A percentile compares a stretch with the other conserved stretches of the same genome.
phyloP scores from a whole-genome alignment of 148 eudicot genomes.

The Heliamphora exappendiculata region DNA sequence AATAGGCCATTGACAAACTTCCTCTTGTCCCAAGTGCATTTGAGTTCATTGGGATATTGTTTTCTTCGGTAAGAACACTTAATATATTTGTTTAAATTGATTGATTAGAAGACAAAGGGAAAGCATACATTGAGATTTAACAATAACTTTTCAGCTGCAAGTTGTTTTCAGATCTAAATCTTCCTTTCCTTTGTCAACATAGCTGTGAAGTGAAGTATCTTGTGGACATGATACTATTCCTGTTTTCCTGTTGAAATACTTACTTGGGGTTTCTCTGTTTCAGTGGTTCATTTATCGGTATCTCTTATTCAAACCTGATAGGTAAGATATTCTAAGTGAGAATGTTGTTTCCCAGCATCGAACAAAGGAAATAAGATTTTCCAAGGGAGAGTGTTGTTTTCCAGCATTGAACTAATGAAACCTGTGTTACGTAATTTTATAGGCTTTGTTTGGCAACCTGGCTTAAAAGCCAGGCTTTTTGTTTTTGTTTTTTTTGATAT shows the following conservation, averaged over 20 bases:
- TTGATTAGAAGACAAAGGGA: neutral
- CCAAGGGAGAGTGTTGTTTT: too few species aligned
- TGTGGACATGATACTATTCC: neutral
- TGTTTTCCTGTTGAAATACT: constrained; percentile 11
- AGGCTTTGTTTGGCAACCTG: too few species aligned
- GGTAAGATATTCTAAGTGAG: constrained; percentile 36
- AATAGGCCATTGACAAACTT: constrained; percentile 86
- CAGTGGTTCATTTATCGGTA: constrained; percentile 94
- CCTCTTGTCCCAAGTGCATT: constrained; percentile 67
- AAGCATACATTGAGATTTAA: neutral
- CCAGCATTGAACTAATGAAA: too few species aligned
- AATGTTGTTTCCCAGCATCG: neutral
- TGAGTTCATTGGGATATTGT: constrained; percentile 73
- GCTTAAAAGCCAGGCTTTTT: too few species aligned
- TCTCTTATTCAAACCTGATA: constrained; percentile 91
- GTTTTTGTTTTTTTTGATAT: too few species aligned
- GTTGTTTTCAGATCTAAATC: neutral
- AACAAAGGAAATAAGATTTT: neutral
- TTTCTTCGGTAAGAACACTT: constrained; percentile 59
- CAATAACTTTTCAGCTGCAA: neutral
- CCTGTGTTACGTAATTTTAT: too few species aligned
- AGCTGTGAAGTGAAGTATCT: neutral
- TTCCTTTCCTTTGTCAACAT: neutral
- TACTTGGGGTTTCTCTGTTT: constrained; percentile 27
- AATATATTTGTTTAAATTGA: neutral